Base-by-base conservation (phyloP, 306 rosid species). In the Vigna hirtella region DNA sequence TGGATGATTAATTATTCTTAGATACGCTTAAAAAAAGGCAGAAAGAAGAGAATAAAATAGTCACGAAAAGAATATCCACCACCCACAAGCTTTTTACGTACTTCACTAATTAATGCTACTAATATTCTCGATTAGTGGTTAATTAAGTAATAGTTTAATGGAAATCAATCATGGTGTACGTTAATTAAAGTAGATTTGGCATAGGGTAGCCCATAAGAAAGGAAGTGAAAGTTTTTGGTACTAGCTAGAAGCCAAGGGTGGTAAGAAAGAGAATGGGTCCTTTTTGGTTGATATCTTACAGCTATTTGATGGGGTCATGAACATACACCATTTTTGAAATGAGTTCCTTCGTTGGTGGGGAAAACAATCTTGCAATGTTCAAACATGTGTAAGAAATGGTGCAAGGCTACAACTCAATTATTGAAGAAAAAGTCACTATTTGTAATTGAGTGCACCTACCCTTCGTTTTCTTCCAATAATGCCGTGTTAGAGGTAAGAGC, bases 271-370 rank as follows among this genome's bases (percentile, higher is more conserved):
- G 56, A 76, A 88, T 63, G 90, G 88, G 81, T 73, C 87, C 93
- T 83, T 62, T 69, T 73, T 15, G 52, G 55, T 71, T 72, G 84
- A 81, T 81, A 83, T 85, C 86, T 73, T 85, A 89, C 88, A 86
- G 91, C 94, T 79, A 78, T 38, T 81, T 28, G 40, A 78, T 88
- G 92, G 91, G 90, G 88, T 78, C 91, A 42, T 40, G 15, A 32
- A 61, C 26, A 73, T 68, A 20, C 47, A 14, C 14, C 40, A 9
- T 61, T 57, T 36, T 48, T 48, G 72, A 75, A 32, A 58, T 24
- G 79, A 72, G 49, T 66, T 81, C 48, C 24, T 50, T 76, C 66
- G 30, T 15, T 18, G 50, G 55, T 50, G 40, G 73, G 82, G 73
- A 40, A 76, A 65, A 30, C 38, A 24, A 68, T 63, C 26, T 53